Evolutionary conservation across 805 yeast genomes (phyloP).

Genomic region (Saccharomycopsis capsularis): DNA sequence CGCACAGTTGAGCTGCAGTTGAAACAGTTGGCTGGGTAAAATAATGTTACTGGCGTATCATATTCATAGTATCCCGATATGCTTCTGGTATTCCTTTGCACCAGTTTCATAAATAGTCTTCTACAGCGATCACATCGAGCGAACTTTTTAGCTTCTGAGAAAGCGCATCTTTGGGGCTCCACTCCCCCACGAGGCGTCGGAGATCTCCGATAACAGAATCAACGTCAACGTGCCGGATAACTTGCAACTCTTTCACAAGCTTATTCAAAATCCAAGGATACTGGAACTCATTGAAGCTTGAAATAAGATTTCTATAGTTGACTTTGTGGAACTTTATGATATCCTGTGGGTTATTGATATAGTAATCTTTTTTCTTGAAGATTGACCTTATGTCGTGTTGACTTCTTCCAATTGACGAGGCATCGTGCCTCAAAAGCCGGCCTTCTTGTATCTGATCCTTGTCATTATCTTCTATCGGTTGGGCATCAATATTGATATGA

Average conservation of each 20-base stretch:
- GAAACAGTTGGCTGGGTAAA: too few species aligned
- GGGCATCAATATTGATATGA: constrained; percentile 1
- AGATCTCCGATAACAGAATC: constrained; percentile 47
- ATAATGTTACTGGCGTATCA: too few species aligned
- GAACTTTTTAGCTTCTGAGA: constrained; percentile 79
- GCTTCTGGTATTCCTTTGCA: too few species aligned
- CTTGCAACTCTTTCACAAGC: constrained; percentile 47
- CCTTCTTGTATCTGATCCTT: constrained; percentile 19
- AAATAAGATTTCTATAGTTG: constrained; percentile 55
- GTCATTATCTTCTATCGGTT: constrained; percentile 8
- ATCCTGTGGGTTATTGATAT: constrained; percentile 26
- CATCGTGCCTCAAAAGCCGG: constrained; percentile 9
- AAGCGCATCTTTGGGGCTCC: constrained; percentile 82
- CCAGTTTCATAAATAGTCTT: constrained; percentile 19
- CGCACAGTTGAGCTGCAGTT: too few species aligned
- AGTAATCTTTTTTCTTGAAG: constrained; percentile 5
- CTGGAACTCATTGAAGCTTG: constrained; percentile 75
- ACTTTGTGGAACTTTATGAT: constrained; percentile 33
- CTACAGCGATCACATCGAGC: constrained; percentile 44
- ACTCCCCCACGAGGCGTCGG: constrained; percentile 61
- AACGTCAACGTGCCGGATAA: constrained; percentile 7
- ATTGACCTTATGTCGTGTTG: neutral
- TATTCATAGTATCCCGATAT: too few species aligned
- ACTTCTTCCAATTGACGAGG: too few species aligned
- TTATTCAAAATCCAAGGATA: constrained; percentile 85